Evolutionary conservation across 805 yeast genomes (phyloP).

Genomic region (Candida morakotiae): DNA sequence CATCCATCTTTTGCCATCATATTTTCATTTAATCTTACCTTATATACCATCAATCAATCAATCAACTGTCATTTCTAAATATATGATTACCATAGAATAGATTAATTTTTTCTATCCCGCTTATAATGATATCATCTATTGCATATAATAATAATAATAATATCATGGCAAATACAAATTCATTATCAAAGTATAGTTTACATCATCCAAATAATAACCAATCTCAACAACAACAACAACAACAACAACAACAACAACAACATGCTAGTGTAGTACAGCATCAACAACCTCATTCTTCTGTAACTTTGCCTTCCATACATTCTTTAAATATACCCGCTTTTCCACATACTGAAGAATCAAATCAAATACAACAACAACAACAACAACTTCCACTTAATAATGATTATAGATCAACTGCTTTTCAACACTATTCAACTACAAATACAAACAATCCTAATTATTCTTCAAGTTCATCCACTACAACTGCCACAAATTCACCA

Average conservation of each 20-base stretch:
- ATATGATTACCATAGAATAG: not conserved
- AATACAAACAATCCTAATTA: not conserved
- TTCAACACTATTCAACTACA: constrained; percentile 1
- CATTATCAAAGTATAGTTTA: constrained; percentile 6
- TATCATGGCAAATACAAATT: constrained; percentile 2
- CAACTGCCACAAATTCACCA: constrained; percentile 6
- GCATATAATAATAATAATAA: constrained; percentile 1
- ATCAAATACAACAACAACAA: not conserved
- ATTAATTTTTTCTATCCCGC: not conserved
- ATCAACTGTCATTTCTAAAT: too few relatives aligned
- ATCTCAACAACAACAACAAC: constrained; percentile 4
- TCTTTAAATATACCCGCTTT: constrained; percentile 29
- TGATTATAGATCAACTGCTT: constrained; percentile 5
- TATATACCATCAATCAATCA: too few relatives aligned
- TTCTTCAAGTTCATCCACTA: not conserved
- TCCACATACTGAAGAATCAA: constrained; percentile 6
- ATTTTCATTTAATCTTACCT: too few relatives aligned
- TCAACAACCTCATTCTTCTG: constrained; percentile 5
- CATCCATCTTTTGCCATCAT: too few relatives aligned
- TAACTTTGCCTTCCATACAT: constrained; percentile 26
- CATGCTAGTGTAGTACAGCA: not conserved
- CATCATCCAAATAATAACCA: not conserved
- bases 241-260: constrained; percentile 2
- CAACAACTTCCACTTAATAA: not conserved
- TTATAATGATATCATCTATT: constrained; percentile 5